A percentile compares a stretch with the other conserved stretches of the same genome.
These are phyloP conservation scores for Penicillium verrucosum DNA, from an alignment of 2,329 filamentous ascomycete species.

Conservation along the genomic window DNA sequence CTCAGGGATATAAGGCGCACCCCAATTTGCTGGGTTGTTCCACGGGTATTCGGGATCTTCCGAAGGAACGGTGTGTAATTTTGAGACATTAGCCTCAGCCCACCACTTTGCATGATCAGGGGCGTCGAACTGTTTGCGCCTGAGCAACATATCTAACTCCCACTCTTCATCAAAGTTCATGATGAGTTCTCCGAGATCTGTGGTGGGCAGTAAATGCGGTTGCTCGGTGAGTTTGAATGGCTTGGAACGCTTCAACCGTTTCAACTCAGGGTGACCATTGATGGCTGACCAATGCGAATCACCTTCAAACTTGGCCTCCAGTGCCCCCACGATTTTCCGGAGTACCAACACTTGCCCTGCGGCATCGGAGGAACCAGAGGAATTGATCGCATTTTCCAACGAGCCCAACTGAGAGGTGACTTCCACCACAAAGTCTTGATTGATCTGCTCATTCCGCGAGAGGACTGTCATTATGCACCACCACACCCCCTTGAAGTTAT, in stretches of 20 bases:
- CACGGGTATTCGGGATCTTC: slow-evolving; percentile 12
- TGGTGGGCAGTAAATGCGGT: background rate
- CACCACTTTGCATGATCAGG: slow-evolving; percentile 9
- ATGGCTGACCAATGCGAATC: slow-evolving; percentile 9
- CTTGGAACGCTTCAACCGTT: slow-evolving; percentile 3
- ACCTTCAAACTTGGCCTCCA: slow-evolving; percentile 11
- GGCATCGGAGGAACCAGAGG: background rate
- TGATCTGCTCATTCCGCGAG: slow-evolving; percentile 31
- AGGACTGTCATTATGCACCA: slow-evolving; percentile 43
- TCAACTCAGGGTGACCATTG: background rate
- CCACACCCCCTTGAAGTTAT: slow-evolving; percentile 36
- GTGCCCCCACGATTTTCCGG: background rate
- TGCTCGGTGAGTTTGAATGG: background rate
- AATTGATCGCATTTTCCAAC: background rate
- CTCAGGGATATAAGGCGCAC: slow-evolving; percentile 5
- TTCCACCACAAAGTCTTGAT: slow-evolving; percentile 35
- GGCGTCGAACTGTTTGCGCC: slow-evolving; percentile 4
- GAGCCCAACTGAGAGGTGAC: slow-evolving; percentile 9
- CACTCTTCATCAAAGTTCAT: slow-evolving; percentile 21
- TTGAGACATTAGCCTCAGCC: slow-evolving; percentile 1
- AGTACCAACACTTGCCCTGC: background rate
- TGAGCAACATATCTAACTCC: slow-evolving; percentile 19
- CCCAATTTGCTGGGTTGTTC: slow-evolving; percentile 8
- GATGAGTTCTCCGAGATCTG: slow-evolving; percentile 10
- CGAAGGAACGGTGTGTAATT: background rate